These are phyloP conservation scores for Pseudonitzschia multiseries DNA, from an alignment of 108 stramenopile genomes.

Conservation along the genomic window DNA sequence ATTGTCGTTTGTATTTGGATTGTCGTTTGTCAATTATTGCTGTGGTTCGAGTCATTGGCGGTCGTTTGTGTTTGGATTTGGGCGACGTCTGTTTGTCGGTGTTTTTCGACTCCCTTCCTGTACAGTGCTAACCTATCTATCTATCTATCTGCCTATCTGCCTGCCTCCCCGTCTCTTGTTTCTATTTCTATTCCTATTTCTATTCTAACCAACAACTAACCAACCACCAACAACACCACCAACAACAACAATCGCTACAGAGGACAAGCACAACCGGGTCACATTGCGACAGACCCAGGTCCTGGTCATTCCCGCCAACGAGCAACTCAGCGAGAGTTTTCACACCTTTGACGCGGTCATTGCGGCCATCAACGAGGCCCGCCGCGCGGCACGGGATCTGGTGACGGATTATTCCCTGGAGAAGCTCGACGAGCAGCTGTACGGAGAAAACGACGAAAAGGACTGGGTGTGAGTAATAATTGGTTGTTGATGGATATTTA, in stretches of 20 bases:
- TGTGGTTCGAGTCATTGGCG: too few relatives aligned
- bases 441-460: slow-evolving; percentile 36
- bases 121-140: too few relatives aligned
- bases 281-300: slow-evolving; percentile 78
- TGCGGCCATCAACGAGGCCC: slow-evolving; percentile 63
- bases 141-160: too few relatives aligned
- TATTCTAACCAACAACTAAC: not conserved
- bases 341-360: slow-evolving; percentile 60
- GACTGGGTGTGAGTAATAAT: slow-evolving; percentile 69
- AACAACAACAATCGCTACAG: not conserved
- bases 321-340: slow-evolving; percentile 44
- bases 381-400: slow-evolving; percentile 69
- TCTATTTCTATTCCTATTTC: not conserved
- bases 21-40: too few relatives aligned
- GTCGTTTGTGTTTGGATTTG: too few relatives aligned
- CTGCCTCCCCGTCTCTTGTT: not conserved
- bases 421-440: slow-evolving; percentile 29
- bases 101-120: too few relatives aligned
- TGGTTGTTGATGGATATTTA: too few relatives aligned
- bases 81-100: too few relatives aligned
- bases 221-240: not conserved
- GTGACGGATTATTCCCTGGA: slow-evolving; percentile 50
- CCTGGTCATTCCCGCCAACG: slow-evolving; percentile 70
- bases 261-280: slow-evolving; percentile 7
- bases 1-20: not conserved